Percentiles rank a stretch among this genome's conserved stretches.
phyloP scores from a whole-genome alignment of 192 early-diverging fungal genomes.

The Linderina pennispora region DNA sequence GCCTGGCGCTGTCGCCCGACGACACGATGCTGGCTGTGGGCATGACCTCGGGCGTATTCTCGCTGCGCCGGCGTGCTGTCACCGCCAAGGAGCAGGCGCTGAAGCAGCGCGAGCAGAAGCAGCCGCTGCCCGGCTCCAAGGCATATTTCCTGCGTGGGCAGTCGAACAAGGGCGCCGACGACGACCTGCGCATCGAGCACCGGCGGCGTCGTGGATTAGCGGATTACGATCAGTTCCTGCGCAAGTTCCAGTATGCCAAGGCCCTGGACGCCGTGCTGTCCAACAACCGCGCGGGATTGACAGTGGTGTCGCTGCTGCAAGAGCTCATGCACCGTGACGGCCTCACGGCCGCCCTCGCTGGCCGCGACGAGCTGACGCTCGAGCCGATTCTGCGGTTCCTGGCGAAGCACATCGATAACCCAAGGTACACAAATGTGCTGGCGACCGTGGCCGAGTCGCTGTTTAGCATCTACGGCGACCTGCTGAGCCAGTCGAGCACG shows the following conservation, averaged over 20 bases:
- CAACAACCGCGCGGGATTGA: constrained; percentile 52
- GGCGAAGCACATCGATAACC: constrained; percentile 71
- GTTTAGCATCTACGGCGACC: constrained; percentile 74
- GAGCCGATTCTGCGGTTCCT: constrained; percentile 82
- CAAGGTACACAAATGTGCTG: constrained; percentile 68
- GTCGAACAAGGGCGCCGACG: constrained; percentile 47
- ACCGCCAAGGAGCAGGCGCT: constrained; percentile 62
- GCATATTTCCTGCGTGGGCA: constrained; percentile 69
- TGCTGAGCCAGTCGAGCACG: constrained; percentile 71
- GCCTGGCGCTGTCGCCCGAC: constrained; percentile 85
- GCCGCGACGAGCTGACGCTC: constrained; percentile 81
- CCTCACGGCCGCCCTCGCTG: constrained; percentile 69
- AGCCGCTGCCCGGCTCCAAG: constrained; percentile 55
- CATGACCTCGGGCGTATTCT: constrained; percentile 85
- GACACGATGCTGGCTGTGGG: constrained; percentile 87
- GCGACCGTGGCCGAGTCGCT: constrained; percentile 68
- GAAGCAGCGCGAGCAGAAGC: constrained; percentile 26
- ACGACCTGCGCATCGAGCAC: constrained; percentile 74
- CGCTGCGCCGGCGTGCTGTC: constrained; percentile 76
- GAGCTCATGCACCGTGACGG: constrained; percentile 87
- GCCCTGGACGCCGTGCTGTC: constrained; percentile 82
- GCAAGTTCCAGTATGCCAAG: constrained; percentile 79
- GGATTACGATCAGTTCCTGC: constrained; percentile 78
- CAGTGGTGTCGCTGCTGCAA: constrained; percentile 75
- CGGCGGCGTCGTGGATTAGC: constrained; percentile 56